phyloP scores from a whole-genome alignment of 768 basidiomycete genomes.

The Ramaria rubella region DNA sequence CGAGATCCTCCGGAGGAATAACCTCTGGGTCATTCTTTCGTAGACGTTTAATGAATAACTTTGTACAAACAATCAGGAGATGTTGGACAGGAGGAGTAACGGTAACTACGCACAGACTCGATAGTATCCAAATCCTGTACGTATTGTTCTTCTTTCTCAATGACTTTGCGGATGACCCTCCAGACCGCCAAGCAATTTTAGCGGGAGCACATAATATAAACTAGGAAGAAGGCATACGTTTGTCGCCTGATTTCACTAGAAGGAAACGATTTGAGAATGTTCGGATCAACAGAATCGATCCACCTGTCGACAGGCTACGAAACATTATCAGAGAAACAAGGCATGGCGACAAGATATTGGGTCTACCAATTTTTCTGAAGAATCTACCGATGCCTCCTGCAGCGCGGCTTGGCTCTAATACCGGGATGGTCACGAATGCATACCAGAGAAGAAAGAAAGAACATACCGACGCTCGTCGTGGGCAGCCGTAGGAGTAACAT shows the following conservation, averaged over 20 bases:
- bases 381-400: not conserved
- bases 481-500: conserved; percentile 83
- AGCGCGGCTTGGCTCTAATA: conserved; percentile 1
- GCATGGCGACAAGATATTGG: not conserved
- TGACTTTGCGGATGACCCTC: conserved; percentile 78
- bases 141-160: conserved; percentile 85
- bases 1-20: conserved; percentile 50
- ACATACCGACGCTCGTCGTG: conserved; percentile 46
- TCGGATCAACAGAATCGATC: conserved; percentile 43
- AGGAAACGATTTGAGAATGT: conserved; percentile 51
- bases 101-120: conserved; percentile 52
- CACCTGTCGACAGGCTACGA: conserved; percentile 38
- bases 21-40: conserved; percentile 39
- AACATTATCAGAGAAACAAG: not conserved
- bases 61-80: not conserved
- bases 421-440: conserved; percentile 27
- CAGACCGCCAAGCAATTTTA: not conserved
- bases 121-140: conserved; percentile 80
- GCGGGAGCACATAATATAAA: not conserved
- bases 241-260: conserved; percentile 79
- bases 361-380: conserved; percentile 1
- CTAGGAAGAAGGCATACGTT: conserved; percentile 35
- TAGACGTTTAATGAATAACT: conserved; percentile 41
- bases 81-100: not conserved
- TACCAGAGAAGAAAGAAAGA: not conserved